phyloP scores from a whole-genome alignment of 2,329 filamentous ascomycete genomes.

The Paracoccidioides lutzii region DNA sequence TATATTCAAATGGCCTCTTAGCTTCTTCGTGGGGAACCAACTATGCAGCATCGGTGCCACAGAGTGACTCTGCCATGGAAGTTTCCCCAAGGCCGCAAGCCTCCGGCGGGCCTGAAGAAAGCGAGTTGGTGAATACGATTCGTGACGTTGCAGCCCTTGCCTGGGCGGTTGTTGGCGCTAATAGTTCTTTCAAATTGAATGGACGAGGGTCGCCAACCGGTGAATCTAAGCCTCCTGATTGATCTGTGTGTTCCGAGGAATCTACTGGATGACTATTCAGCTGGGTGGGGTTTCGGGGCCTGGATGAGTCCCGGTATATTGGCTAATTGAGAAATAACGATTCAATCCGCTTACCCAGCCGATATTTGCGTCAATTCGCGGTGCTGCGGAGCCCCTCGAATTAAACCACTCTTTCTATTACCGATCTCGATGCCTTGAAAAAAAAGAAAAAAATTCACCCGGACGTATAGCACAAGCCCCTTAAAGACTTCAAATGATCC shows the following conservation, averaged over 20 bases:
- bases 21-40: constrained; percentile 67
- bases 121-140: constrained; percentile 62
- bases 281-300: background rate
- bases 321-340: background rate
- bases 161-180: constrained; percentile 63
- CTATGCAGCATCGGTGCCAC: constrained; percentile 38
- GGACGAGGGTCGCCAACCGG: constrained; percentile 48
- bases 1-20: constrained; percentile 53
- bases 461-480: too few species aligned
- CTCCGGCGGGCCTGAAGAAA: constrained; percentile 41
- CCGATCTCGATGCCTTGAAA: background rate
- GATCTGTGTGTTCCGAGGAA: background rate
- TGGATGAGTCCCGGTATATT: background rate
- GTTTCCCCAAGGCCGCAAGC: constrained; percentile 27
- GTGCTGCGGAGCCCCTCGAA: background rate
- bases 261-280: background rate
- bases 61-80: constrained; percentile 6
- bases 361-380: background rate
- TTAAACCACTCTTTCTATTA: background rate
- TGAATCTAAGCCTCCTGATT: constrained; percentile 46
- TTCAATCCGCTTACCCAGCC: background rate
- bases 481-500: too few species aligned
- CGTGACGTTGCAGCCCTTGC: constrained; percentile 79
- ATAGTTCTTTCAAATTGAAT: constrained; percentile 56
- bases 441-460: background rate